Evolutionary conservation across 2,329 filamentous ascomycete genomes (phyloP).

Genomic region (Penicillium sp.): DNA sequence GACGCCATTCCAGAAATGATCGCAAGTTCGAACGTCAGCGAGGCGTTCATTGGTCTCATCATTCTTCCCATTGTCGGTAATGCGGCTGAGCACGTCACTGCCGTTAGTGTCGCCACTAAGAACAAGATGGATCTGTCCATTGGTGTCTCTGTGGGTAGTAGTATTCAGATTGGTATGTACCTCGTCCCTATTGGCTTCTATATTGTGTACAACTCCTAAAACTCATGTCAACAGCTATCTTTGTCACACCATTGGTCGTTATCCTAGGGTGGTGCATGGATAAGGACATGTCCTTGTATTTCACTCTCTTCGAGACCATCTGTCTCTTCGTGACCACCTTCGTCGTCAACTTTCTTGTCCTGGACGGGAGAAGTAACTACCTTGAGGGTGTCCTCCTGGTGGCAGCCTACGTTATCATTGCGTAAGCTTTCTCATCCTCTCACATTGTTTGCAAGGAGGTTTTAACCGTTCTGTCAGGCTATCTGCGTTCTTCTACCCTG

Average conservation of each 20-base stretch:
- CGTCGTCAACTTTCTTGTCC: conserved; percentile 79
- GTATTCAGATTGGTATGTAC: conserved; percentile 64
- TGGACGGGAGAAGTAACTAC: conserved; percentile 79
- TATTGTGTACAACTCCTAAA: conserved; percentile 7
- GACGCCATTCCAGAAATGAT: conserved; percentile 68
- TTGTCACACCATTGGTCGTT: conserved; percentile 72
- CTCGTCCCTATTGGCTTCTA: background rate
- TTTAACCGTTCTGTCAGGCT: conserved; percentile 32
- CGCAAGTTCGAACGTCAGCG: conserved; percentile 55
- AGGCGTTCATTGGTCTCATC: conserved; percentile 76
- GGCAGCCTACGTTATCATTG: conserved; percentile 76
- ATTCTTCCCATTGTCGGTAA: conserved; percentile 80
- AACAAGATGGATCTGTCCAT: conserved; percentile 84
- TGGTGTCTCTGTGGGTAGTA: conserved; percentile 73
- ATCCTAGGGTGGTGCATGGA: conserved; percentile 73
- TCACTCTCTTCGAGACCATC: conserved; percentile 60
- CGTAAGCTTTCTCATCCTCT: conserved; percentile 38
- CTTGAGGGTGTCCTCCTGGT: conserved; percentile 73
- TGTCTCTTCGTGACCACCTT: conserved; percentile 79
- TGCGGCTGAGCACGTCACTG: conserved; percentile 76
- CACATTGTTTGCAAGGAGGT: background rate
- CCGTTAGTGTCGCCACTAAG: conserved; percentile 73
- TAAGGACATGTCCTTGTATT: conserved; percentile 64
- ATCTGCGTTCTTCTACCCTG: conserved; percentile 43
- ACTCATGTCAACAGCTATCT: conserved; percentile 52